phyloP scores from a whole-genome alignment of 2,329 filamentous ascomycete species.

The Mycosphaerelloides madeirae region DNA sequence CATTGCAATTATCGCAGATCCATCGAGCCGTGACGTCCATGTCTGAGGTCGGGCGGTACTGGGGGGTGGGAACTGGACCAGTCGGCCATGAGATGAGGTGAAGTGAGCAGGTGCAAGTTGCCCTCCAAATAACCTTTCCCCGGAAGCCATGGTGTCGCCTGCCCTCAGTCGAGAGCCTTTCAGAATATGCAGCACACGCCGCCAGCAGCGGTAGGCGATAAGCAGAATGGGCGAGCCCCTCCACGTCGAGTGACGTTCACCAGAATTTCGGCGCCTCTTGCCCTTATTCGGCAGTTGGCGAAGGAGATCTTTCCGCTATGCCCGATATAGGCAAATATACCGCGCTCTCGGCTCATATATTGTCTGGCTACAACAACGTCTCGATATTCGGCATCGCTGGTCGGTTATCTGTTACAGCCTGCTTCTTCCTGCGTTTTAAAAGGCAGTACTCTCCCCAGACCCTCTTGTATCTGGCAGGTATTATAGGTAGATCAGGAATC shows the following conservation, averaged over 20 bases:
- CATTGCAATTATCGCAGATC: neutral
- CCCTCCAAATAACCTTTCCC: neutral
- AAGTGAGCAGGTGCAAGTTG: neutral
- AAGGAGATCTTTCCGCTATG: neutral
- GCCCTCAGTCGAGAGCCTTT: too few relatives aligned
- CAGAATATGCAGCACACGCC: too few relatives aligned
- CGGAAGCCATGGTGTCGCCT: neutral
- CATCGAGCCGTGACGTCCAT: neutral
- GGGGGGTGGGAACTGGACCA: too few relatives aligned
- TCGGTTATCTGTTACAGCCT: slow-evolving; percentile 3
- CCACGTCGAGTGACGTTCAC: too few relatives aligned
- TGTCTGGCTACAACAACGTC: slow-evolving; percentile 9
- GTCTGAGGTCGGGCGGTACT: too few relatives aligned
- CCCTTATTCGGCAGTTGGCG: neutral
- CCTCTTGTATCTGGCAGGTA: slow-evolving; percentile 66
- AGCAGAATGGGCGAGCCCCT: too few relatives aligned
- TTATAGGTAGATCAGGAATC: slow-evolving; percentile 65
- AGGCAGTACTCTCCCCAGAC: slow-evolving; percentile 89
- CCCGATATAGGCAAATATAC: too few relatives aligned
- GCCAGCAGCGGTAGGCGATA: too few relatives aligned
- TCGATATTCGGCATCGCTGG: slow-evolving; percentile 14
- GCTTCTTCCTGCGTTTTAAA: slow-evolving; percentile 52
- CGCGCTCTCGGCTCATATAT: too few relatives aligned
- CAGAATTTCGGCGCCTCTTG: neutral
- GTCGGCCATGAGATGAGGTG: neutral